Evolutionary conservation across 768 basidiomycete species (phyloP).

Genomic region (Amanita inopinata): DNA sequence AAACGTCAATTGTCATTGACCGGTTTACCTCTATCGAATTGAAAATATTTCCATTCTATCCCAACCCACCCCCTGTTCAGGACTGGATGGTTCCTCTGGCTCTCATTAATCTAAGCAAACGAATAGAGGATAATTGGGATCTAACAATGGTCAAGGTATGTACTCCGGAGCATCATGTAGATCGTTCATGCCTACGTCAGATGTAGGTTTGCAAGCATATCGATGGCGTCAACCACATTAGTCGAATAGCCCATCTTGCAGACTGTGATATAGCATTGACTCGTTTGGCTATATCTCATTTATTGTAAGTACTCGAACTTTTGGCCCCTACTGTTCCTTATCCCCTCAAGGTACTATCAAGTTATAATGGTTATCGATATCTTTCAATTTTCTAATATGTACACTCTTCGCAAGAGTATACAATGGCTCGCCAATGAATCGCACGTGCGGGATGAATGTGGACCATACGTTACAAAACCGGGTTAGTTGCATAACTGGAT

Average conservation of each 20-base stretch:
- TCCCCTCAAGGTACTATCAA: slow-evolving; percentile 70
- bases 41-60: slow-evolving; percentile 94
- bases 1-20: slow-evolving; percentile 88
- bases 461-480: slow-evolving; percentile 78
- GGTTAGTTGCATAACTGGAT: slow-evolving; percentile 28
- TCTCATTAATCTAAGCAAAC: slow-evolving; percentile 70
- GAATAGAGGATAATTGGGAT: slow-evolving; percentile 92
- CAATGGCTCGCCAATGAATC: slow-evolving; percentile 81
- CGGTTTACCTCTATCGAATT: slow-evolving; percentile 91
- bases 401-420: slow-evolving; percentile 79
- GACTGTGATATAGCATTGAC: slow-evolving; percentile 80
- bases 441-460: slow-evolving; percentile 86
- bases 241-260: slow-evolving; percentile 83
- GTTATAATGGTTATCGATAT: slow-evolving; percentile 96
- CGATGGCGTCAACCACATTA: slow-evolving; percentile 87
- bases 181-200: not conserved
- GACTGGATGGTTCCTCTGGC: slow-evolving; percentile 96
- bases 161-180: not conserved
- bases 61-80: slow-evolving; percentile 80
- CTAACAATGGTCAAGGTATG: slow-evolving; percentile 80
- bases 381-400: slow-evolving; percentile 97
- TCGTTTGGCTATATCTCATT: slow-evolving; percentile 81
- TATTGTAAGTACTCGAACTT: slow-evolving; percentile 50
- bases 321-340: slow-evolving; percentile 8
- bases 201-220: slow-evolving; percentile 69